Percentiles rank a stretch among this genome's conserved stretches.
Evolutionary conservation across 768 basidiomycete genomes (phyloP).

Genomic region (Gloeostereum incarnatum): DNA sequence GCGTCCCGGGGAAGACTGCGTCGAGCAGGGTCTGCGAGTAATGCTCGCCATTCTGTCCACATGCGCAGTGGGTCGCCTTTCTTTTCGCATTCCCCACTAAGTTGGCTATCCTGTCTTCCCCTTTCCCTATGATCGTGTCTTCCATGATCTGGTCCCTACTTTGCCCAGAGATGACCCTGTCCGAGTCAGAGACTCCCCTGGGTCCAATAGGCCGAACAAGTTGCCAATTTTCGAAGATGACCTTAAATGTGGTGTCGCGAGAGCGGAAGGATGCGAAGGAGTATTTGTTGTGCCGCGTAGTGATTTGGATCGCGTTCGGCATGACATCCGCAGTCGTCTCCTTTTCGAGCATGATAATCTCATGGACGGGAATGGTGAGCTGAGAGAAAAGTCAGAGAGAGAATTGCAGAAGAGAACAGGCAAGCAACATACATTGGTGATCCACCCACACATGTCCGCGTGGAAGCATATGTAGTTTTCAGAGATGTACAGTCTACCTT

Average conservation of each 20-base stretch:
- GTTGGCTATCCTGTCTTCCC: slow-evolving; percentile 10
- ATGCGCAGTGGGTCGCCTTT: slow-evolving; percentile 66
- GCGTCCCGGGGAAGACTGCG: slow-evolving; percentile 75
- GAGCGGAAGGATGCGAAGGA: slow-evolving; percentile 95
- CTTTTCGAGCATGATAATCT: slow-evolving; percentile 84
- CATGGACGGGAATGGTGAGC: slow-evolving; percentile 83
- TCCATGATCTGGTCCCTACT: slow-evolving; percentile 11
- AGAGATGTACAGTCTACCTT: slow-evolving; percentile 93
- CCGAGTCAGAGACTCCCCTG: slow-evolving; percentile 23
- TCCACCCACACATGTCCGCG: slow-evolving; percentile 98
- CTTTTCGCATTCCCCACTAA: slow-evolving; percentile 13
- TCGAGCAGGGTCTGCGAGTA: slow-evolving; percentile 70
- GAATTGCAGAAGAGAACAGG: too few relatives aligned
- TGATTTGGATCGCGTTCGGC: slow-evolving; percentile 90
- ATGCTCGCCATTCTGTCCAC: slow-evolving; percentile 63
- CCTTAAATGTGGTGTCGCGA: slow-evolving; percentile 92
- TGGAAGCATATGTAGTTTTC: slow-evolving; percentile 99
- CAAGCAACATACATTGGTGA: slow-evolving; percentile 71
- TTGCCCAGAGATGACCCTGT: slow-evolving; percentile 17
- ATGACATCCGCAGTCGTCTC: slow-evolving; percentile 97
- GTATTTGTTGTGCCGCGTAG: slow-evolving; percentile 80
- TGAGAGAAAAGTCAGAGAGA: slow-evolving; percentile 21
- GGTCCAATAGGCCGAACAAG: slow-evolving; percentile 69
- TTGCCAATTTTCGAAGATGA: slow-evolving; percentile 93
- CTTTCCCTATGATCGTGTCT: slow-evolving; percentile 12